phyloP scores from a whole-genome alignment of 768 basidiomycete species.

The Pseudohyphozyma bogoriensis region DNA sequence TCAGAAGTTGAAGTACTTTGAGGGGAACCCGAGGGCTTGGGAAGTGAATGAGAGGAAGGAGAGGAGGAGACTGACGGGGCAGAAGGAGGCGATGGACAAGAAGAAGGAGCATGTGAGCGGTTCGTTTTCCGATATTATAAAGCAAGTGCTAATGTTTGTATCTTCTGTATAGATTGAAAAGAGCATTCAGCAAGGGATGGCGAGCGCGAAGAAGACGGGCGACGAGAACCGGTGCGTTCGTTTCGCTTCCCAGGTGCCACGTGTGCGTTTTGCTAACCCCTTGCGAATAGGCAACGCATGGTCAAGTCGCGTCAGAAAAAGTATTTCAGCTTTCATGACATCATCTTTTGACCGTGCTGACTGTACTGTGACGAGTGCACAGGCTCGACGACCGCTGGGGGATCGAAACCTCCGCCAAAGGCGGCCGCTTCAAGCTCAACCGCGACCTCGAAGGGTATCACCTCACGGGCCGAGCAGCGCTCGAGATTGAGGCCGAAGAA shows the following conservation, averaged over 20 bases:
- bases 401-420: constrained; percentile 42
- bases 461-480: constrained; percentile 39
- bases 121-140: not conserved
- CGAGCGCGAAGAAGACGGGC: constrained; percentile 49
- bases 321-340: not conserved
- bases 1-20: constrained; percentile 48
- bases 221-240: constrained; percentile 48
- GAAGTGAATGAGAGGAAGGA: constrained; percentile 43
- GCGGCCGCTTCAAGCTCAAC: constrained; percentile 51
- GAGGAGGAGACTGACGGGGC: constrained; percentile 39
- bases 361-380: not conserved
- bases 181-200: constrained; percentile 48
- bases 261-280: not conserved
- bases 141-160: not conserved
- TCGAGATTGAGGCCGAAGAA: constrained; percentile 43
- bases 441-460: constrained; percentile 47
- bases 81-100: constrained; percentile 42
- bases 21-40: constrained; percentile 40
- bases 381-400: constrained; percentile 42
- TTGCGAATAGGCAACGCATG: constrained; percentile 35
- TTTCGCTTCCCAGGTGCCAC: not conserved
- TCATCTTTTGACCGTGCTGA: not conserved
- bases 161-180: constrained; percentile 41
- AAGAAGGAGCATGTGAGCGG: constrained; percentile 41
- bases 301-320: constrained; percentile 56